Evolutionary conservation across 139 green algal genomes (phyloP), one percentile per base, ranked within the genome.

Genomic region (Cymbomonas tetramitiformis): DNA sequence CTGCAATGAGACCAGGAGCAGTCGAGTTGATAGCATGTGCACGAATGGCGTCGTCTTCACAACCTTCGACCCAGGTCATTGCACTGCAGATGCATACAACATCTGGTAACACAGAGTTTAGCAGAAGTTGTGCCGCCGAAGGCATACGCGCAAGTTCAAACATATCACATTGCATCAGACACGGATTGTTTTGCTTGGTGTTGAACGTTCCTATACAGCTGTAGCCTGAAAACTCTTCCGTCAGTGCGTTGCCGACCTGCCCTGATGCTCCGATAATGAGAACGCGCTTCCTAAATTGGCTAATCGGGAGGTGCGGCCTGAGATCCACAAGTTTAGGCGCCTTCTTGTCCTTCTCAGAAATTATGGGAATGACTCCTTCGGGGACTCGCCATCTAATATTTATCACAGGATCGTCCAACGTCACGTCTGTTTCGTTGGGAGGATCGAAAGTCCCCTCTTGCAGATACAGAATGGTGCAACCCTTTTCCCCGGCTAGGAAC

Each of bases 1-100:
- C 9, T 9, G 44, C 44, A 9, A 51, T 9, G n/a, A 21, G n/a
- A n/a, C 24, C 10, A n/a, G 44, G 44, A 12, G n/a, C 44, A 21
- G 10, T 9, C 10, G 15, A 9, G 44, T 51, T 51, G 44, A 23
- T 10, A n/a, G 10, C 10, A 15, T 51, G 44, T 23, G 44, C 44
- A 12, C 15, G 10, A n/a, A 26, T 18, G 0, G 15, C 44, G 9
- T 51, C 15, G 10, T 21, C n/a, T 18, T 51, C 44, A 21, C 44
- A 51, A 9, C 44, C 44, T 31, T 51, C 44, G 10, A 51, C 44
- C 44, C 44, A 51, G 9, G 44, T 51, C 9, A 23, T 12, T n/a
- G 10, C 44, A 15, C n/a, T 21, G 44, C 44, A 51, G 44, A 51
- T 51, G 44, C 15, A 51, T 18, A 51, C 44, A 9, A 51, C 44